phyloP scores from a whole-genome alignment of 2,329 filamentous ascomycete genomes.

The Lachnellula arida region DNA sequence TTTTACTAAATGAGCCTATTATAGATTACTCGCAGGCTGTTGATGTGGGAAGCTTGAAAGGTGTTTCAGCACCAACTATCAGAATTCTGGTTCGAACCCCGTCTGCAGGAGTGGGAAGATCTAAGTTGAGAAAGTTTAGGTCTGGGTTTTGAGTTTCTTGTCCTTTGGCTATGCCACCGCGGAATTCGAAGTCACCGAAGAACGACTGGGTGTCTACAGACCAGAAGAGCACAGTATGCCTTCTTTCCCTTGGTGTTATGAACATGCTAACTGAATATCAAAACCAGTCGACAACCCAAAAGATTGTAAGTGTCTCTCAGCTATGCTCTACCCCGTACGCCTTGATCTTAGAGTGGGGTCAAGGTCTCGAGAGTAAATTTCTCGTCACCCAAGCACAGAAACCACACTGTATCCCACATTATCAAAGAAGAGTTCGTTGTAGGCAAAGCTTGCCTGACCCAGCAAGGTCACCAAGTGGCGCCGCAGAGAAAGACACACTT shows the following conservation, averaged over 20 bases:
- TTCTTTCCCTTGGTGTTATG: no score
- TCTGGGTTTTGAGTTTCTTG: conserved; percentile 79
- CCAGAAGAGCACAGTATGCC: conserved; percentile 58
- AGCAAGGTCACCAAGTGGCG: no score
- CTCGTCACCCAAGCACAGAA: no score
- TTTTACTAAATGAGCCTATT: not conserved
- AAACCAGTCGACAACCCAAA: conserved; percentile 65
- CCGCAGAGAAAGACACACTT: no score
- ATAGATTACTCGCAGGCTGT: conserved; percentile 80
- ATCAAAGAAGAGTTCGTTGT: not conserved
- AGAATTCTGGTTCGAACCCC: conserved; percentile 55
- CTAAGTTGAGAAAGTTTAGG: conserved; percentile 32
- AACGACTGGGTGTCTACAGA: conserved; percentile 74
- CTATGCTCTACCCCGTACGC: not conserved
- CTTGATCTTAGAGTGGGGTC: no score
- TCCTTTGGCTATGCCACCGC: conserved; percentile 80
- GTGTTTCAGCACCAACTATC: conserved; percentile 72
- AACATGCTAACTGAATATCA: not conserved
- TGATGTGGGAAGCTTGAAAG: conserved; percentile 75
- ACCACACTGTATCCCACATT: no score
- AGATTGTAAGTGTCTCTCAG: conserved; percentile 8
- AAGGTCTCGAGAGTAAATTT: no score
- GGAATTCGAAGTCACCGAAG: conserved; percentile 79
- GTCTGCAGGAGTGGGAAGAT: not conserved
- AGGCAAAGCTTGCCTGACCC: not conserved